Percentiles rank a stretch among this genome's conserved stretches.
These are phyloP conservation scores for Ascochyta pisi DNA, from an alignment of 2,329 filamentous ascomycete species.

Conservation along the genomic window DNA sequence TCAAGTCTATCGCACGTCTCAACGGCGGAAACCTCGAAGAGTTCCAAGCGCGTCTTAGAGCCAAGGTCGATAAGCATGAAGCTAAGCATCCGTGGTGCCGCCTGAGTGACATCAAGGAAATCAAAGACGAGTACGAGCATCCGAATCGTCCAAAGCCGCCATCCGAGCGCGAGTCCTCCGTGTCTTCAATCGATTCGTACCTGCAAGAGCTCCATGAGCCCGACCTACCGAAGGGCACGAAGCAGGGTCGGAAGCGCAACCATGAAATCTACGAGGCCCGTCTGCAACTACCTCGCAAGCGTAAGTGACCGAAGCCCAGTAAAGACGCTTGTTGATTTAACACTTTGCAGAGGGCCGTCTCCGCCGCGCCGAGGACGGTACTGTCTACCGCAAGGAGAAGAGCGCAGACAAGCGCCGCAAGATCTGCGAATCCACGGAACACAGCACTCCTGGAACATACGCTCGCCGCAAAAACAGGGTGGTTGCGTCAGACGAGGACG, in stretches of 20 bases:
- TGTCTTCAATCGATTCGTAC: constrained; percentile 37
- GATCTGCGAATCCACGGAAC: constrained; percentile 16
- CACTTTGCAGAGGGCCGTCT: constrained; percentile 29
- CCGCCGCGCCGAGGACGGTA: constrained; percentile 34
- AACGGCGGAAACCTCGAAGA: constrained; percentile 32
- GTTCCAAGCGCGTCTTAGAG: constrained; percentile 37
- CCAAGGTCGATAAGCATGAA: constrained; percentile 34
- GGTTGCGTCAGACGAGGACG: constrained; percentile 24
- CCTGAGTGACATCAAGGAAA: constrained; percentile 39
- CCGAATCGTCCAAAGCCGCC: constrained; percentile 13
- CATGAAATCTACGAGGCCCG: constrained; percentile 42
- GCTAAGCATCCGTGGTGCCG: constrained; percentile 42
- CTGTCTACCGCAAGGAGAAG: constrained; percentile 37
- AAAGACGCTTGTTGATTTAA: constrained; percentile 3
- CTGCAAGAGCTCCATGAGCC: constrained; percentile 40
- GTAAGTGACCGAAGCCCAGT: constrained; percentile 17
- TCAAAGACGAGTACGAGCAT: constrained; percentile 41
- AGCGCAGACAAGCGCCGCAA: constrained; percentile 15
- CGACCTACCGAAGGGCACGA: constrained; percentile 28
- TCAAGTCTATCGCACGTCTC: constrained; percentile 41
- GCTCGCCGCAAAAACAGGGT: neutral
- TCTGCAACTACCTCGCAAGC: constrained; percentile 31
- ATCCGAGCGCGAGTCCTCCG: constrained; percentile 22
- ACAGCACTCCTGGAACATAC: constrained; percentile 10
- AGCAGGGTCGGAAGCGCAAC: constrained; percentile 24